Conservation (phyloP, 1,284 basidiomycete species). For the Fomitopsis pinicola region DNA sequence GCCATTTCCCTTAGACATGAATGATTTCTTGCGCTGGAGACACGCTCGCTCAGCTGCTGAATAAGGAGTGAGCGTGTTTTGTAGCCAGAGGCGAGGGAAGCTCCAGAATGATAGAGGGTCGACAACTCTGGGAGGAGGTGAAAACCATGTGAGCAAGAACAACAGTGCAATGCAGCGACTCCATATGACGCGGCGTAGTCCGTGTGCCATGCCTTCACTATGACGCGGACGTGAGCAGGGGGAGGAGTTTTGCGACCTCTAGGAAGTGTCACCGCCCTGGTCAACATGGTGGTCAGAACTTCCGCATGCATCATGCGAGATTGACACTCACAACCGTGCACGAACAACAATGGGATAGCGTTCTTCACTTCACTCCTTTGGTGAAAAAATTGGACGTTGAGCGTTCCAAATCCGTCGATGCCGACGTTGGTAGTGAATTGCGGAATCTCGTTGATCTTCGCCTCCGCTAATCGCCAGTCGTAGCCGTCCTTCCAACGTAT, state of each 20-base stretch:
- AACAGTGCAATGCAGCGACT: background rate
- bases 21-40: background rate
- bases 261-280: slow-evolving; percentile 41
- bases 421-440: slow-evolving; percentile 39
- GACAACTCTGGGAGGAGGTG: background rate
- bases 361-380: slow-evolving; percentile 28
- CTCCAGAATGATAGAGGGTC: background rate
- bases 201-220: slow-evolving; percentile 28
- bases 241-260: slow-evolving; percentile 33
- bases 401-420: slow-evolving; percentile 30
- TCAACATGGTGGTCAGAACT: background rate
- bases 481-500: slow-evolving; percentile 36
- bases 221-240: slow-evolving; percentile 20
- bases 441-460: slow-evolving; percentile 36
- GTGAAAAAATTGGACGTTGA: slow-evolving; percentile 43
- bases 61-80: slow-evolving; percentile 27
- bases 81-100: slow-evolving; percentile 17
- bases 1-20: slow-evolving; percentile 24
- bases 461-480: slow-evolving; percentile 41
- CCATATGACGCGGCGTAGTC: slow-evolving; percentile 7
- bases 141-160: background rate
- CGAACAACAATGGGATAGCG: slow-evolving; percentile 42
- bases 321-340: slow-evolving; percentile 39
- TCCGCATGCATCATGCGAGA: background rate
- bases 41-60: slow-evolving; percentile 19